A percentile compares a stretch with the other conserved stretches of the same genome.
Evolutionary conservation across 371 early-diverging fungal genomes (phyloP).

Genomic region (Mortierella sp.): DNA sequence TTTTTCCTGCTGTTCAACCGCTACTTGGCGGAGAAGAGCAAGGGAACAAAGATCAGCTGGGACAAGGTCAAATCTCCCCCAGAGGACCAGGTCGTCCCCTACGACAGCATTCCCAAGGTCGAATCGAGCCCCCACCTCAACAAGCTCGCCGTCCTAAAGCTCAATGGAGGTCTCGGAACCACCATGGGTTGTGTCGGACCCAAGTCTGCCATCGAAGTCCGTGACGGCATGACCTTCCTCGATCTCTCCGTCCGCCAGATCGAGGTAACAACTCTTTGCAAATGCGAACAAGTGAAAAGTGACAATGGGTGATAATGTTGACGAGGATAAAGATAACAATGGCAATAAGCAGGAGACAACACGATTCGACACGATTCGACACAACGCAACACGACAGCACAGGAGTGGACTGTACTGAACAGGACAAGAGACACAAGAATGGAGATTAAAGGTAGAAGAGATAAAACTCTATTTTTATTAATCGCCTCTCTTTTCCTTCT

Average conservation of each 20-base stretch:
- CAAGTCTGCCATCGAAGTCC: conserved; percentile 98
- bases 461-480: conserved; percentile 9
- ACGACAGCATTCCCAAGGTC: conserved; percentile 73
- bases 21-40: conserved; percentile 86
- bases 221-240: conserved; percentile 98
- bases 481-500: background rate
- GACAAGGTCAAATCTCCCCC: conserved; percentile 93
- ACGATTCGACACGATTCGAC: background rate
- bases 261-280: conserved; percentile 72
- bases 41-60: conserved; percentile 91
- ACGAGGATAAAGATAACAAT: background rate
- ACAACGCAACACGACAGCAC: background rate
- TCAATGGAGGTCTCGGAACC: conserved; percentile 99
- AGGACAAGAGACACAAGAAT: background rate
- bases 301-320: background rate
- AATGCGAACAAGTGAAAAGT: background rate
- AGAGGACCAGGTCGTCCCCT: conserved; percentile 87
- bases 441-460: background rate
- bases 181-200: conserved; percentile 99
- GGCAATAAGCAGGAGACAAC: background rate
- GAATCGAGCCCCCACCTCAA: conserved; percentile 72
- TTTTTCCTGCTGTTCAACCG: conserved; percentile 93
- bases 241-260: conserved; percentile 99
- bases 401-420: background rate
- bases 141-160: conserved; percentile 98